phyloP scores from a whole-genome alignment of 2,329 filamentous ascomycete genomes.

The Cercospora sp. region DNA sequence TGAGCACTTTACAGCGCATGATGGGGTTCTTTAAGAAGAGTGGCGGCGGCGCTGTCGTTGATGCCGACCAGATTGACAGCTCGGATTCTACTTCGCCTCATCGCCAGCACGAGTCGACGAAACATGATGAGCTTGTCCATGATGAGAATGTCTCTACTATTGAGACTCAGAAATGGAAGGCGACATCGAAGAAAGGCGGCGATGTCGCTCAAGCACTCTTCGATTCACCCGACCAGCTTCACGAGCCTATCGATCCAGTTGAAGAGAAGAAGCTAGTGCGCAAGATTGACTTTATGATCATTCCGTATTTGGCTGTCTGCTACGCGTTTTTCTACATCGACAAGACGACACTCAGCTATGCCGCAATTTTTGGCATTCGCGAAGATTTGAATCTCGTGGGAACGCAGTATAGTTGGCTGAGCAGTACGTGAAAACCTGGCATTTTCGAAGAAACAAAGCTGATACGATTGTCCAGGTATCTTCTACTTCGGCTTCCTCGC shows the following conservation, averaged over 20 bases:
- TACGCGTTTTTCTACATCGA: slow-evolving; percentile 43
- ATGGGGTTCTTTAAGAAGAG: slow-evolving; percentile 29
- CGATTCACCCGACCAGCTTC: slow-evolving; percentile 41
- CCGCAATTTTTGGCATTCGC: slow-evolving; percentile 64
- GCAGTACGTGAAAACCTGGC: neutral
- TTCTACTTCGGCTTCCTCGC: slow-evolving; percentile 59
- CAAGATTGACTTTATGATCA: slow-evolving; percentile 61
- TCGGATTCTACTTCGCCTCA: slow-evolving; percentile 14
- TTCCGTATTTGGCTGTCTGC: slow-evolving; percentile 49
- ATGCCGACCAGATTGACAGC: slow-evolving; percentile 21
- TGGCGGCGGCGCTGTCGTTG: slow-evolving; percentile 7
- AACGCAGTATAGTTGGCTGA: slow-evolving; percentile 58
- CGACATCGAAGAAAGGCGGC: slow-evolving; percentile 34
- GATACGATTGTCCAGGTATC: slow-evolving; percentile 3
- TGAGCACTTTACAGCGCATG: neutral
- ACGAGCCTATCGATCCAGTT: slow-evolving; percentile 50
- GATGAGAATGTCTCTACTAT: slow-evolving; percentile 17
- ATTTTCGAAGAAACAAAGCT: slow-evolving; percentile 27
- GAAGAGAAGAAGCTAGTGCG: slow-evolving; percentile 52
- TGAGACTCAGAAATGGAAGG: slow-evolving; percentile 30
- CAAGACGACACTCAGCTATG: slow-evolving; percentile 61
- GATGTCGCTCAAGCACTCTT: slow-evolving; percentile 56
- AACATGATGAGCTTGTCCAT: slow-evolving; percentile 13
- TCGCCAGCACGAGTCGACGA: neutral
- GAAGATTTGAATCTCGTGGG: slow-evolving; percentile 60